Evolutionary conservation across 2,329 filamentous ascomycete species (phyloP), one percentile per base, ranked within the genome.

Genomic region (Monilinia polystroma): DNA sequence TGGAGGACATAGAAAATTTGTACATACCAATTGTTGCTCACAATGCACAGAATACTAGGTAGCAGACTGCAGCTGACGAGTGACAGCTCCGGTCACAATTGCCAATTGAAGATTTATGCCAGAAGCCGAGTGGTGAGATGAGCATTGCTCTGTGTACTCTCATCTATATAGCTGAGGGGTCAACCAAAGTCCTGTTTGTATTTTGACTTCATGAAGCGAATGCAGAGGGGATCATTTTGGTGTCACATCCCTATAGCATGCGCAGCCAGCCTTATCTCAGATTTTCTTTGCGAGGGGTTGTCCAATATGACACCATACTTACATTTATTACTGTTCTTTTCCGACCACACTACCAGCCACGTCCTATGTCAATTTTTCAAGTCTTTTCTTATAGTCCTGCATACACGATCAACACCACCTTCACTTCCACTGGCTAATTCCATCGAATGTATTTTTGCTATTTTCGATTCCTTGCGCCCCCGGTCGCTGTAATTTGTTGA

Each of bases 401-500:
- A 66, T 66, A 66, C 55, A 66, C 64, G 55, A 60, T 53, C 8
- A 26, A 23, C 23, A 29, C 29, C 55, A 53, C 55, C 55, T 66
- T 49, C 54, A 32, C 35, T 53, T 41, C 41, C 20, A 60, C 45
- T 66, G 63, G 55, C 47, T 60, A 35, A 43, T 53, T 53, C n/a
- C 18, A 18, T 29, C 11, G 32, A 43, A 35, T 60, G 26, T 59
- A 52, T 32, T n/a, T 52, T 60, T 66, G 38, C 29, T 26, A 45
- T 32, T 35, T 29, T 41, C 23, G 35, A 59, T 66, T 53, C 35
- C 55, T 66, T 66, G 55, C 54, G 35, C 55, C 64, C 47, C 55
- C 18, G 35, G 43, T 60, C 14, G 35, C 12, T 32, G 29, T 53
- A 35, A 60, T 59, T 66, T 60, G 55, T 51, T 66, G 57, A 41